These are phyloP conservation scores for Solanum boliviense DNA, from an alignment of 257 asterid genomes.

Conservation along the genomic window DNA sequence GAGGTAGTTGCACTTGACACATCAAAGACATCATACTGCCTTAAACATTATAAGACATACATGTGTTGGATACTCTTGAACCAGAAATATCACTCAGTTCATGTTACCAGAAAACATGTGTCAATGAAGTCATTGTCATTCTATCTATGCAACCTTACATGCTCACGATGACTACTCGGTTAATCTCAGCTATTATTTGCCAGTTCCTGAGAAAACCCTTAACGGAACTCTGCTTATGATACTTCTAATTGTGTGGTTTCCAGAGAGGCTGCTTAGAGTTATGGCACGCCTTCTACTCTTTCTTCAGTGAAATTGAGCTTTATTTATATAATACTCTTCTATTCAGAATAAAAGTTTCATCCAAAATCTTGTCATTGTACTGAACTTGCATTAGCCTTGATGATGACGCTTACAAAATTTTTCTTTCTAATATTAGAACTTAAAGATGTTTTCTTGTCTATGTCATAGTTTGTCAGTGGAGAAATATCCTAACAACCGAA, in stretches of 20 bases:
- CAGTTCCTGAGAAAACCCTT: neutral
- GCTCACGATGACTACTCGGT: neutral
- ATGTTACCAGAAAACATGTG: neutral
- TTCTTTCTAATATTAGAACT: neutral
- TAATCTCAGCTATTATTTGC: neutral
- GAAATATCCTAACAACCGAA: constrained; percentile 63
- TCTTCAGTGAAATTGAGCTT: neutral
- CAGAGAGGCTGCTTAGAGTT: neutral
- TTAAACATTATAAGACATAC: neutral
- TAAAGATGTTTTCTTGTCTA: neutral
- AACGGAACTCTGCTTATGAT: neutral
- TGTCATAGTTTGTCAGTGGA: constrained; percentile 70
- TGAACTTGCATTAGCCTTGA: neutral
- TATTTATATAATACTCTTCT: neutral
- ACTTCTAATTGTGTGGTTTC: neutral
- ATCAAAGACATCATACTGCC: neutral
- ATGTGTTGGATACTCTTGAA: neutral
- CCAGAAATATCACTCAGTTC: neutral
- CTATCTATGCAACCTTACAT: neutral
- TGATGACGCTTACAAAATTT: neutral
- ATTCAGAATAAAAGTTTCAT: neutral
- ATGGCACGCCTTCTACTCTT: neutral
- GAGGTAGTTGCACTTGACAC: neutral
- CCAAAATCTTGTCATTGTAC: neutral
- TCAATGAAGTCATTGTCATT: neutral